Conservation (phyloP, 2,329 filamentous ascomycete species). For the Colletotrichum liriopes region DNA sequence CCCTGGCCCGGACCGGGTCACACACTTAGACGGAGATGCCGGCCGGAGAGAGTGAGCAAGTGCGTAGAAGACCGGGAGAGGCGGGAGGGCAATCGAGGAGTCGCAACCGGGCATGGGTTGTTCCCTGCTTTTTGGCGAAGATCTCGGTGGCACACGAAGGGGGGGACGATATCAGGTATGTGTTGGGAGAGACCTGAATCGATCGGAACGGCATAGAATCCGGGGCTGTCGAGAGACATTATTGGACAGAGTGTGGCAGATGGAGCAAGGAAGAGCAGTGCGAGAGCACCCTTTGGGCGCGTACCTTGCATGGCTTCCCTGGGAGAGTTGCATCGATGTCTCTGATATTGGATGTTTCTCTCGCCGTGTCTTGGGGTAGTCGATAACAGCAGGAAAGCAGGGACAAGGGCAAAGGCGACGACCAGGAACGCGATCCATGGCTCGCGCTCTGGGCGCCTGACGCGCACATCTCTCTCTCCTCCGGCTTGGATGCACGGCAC, state of each 20-base stretch:
- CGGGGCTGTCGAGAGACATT: constrained; percentile 20
- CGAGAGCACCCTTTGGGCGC: neutral
- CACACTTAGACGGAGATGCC: constrained; percentile 16
- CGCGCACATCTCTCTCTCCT: neutral
- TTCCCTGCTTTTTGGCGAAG: constrained; percentile 20
- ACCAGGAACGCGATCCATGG: constrained; percentile 15
- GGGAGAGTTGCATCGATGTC: constrained; percentile 17
- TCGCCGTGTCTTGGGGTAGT: neutral
- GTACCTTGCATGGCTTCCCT: constrained; percentile 25
- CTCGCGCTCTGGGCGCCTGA: constrained; percentile 26
- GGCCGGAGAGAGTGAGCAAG: neutral
- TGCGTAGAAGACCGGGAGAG: constrained; percentile 19
- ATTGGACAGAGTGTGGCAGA: constrained; percentile 4
- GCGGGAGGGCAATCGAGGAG: constrained; percentile 6
- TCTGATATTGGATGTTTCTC: constrained; percentile 19
- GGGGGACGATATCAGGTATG: constrained; percentile 6
- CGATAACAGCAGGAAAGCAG: constrained; percentile 7
- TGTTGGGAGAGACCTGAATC: constrained; percentile 27
- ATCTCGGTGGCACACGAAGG: constrained; percentile 16
- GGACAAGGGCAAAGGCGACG: neutral
- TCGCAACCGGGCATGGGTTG: constrained; percentile 23
- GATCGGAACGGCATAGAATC: constrained; percentile 19
- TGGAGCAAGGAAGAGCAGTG: neutral
- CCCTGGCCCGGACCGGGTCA: constrained; percentile 28
- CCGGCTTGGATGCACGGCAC: neutral